These are phyloP conservation scores for Backusella macrospora DNA, from an alignment of 192 early-diverging fungal genomes.

Conservation along the genomic window DNA sequence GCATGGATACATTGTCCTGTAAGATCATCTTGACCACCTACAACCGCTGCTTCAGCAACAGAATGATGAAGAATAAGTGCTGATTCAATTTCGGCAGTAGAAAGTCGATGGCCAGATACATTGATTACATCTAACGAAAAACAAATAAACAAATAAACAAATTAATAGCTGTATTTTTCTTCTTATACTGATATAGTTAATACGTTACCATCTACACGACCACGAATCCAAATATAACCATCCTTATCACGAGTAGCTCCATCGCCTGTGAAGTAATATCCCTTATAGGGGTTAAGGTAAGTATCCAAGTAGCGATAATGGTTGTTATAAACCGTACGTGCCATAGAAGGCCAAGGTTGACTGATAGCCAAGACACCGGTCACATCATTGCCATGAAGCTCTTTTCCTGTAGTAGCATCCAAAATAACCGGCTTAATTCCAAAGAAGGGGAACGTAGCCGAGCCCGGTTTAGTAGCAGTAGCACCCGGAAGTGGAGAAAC, in stretches of 20 bases:
- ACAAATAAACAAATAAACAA: no score
- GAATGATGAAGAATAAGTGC: constrained; percentile 79
- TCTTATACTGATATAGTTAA: neutral
- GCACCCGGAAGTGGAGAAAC: constrained; percentile 90
- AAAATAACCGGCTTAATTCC: constrained; percentile 87
- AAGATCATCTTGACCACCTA: constrained; percentile 84
- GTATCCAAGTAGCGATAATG: constrained; percentile 92
- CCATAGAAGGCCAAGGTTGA: constrained; percentile 88
- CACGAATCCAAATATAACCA: constrained; percentile 95
- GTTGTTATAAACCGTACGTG: constrained; percentile 87
- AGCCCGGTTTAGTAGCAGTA: constrained; percentile 90
- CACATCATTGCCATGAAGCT: constrained; percentile 79
- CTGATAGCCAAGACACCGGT: constrained; percentile 92
- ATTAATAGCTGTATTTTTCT: no score
- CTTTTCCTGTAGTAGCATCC: constrained; percentile 84
- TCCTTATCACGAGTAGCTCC: constrained; percentile 89
- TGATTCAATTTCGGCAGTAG: constrained; percentile 92
- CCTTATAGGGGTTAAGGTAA: constrained; percentile 85
- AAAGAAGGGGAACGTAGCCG: constrained; percentile 96
- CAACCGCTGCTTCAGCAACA: constrained; percentile 92
- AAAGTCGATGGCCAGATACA: constrained; percentile 91
- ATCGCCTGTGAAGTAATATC: constrained; percentile 96
- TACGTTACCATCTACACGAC: constrained; percentile 64
- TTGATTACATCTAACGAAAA: constrained; percentile 78
- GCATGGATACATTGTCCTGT: constrained; percentile 89